Percentiles rank a stretch among this genome's conserved stretches.
Evolutionary conservation across 768 basidiomycete genomes (phyloP).

Genomic region (Dioszegia hungarica): DNA sequence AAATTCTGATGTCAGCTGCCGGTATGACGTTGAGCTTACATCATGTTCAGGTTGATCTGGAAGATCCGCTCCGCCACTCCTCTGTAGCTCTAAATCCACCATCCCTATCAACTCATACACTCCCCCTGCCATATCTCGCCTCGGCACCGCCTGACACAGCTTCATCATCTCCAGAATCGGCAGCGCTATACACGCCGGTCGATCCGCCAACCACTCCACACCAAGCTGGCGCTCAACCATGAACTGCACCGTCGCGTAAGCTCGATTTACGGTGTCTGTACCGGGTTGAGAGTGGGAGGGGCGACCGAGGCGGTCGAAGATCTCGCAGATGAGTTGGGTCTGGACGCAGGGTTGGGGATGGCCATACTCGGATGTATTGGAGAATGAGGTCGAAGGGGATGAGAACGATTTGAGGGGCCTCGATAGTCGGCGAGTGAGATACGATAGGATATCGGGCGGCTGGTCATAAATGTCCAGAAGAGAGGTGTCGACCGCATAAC

Average conservation of each 20-base stretch:
- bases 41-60: not conserved
- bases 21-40: constrained; percentile 3
- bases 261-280: not conserved
- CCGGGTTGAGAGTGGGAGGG: not conserved
- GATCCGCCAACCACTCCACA: constrained; percentile 25
- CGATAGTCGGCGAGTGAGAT: constrained; percentile 52
- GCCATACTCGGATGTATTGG: constrained; percentile 9
- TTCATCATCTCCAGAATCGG: constrained; percentile 81
- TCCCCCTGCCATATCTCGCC: constrained; percentile 65
- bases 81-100: constrained; percentile 63
- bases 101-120: constrained; percentile 68
- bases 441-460: constrained; percentile 71
- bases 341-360: constrained; percentile 8
- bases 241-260: not conserved
- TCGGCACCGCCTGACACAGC: constrained; percentile 73
- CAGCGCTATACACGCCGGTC: constrained; percentile 43
- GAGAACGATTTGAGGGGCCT: constrained; percentile 18
- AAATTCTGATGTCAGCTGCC: not conserved
- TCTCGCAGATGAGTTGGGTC: constrained; percentile 11
- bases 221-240: constrained; percentile 30
- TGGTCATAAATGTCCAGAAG: constrained; percentile 59
- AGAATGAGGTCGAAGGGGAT: constrained; percentile 7
- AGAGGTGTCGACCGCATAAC: constrained; percentile 7
- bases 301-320: constrained; percentile 17
- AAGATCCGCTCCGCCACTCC: not conserved